Conservation (phyloP, 1,284 basidiomycete species). For the Neotropicomus parvogracilis region DNA sequence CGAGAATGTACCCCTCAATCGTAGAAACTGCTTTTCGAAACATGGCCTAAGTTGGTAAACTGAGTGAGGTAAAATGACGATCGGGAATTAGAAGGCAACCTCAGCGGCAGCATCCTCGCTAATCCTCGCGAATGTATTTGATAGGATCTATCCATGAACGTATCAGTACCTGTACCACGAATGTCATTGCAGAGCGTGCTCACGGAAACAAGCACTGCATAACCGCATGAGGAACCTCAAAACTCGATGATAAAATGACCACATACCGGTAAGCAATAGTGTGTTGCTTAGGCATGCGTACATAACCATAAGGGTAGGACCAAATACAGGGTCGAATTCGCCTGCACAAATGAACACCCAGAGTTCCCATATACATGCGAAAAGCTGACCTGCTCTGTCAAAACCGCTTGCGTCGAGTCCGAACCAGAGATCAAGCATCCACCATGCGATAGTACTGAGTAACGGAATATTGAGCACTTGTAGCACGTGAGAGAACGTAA, state of each 20-base stretch:
- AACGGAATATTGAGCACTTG: constrained; percentile 5
- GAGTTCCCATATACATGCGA: not conserved
- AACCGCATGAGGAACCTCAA: constrained; percentile 2
- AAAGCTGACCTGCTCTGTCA: constrained; percentile 64
- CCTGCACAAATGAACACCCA: constrained; percentile 37
- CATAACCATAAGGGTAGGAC: constrained; percentile 82
- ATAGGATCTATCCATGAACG: constrained; percentile 65
- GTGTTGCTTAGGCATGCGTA: constrained; percentile 90
- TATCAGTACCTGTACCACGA: not conserved
- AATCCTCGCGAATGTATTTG: constrained; percentile 90
- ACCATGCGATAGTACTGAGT: constrained; percentile 73
- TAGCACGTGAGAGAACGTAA: not conserved
- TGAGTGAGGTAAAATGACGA: not conserved
- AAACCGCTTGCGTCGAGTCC: constrained; percentile 88
- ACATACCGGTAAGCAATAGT: constrained; percentile 70
- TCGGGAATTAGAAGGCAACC: constrained; percentile 38
- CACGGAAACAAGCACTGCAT: constrained; percentile 72
- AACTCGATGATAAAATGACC: constrained; percentile 4
- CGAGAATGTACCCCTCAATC: constrained; percentile 68
- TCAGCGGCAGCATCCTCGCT: constrained; percentile 90
- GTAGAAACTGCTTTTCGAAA: constrained; percentile 88
- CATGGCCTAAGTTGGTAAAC: constrained; percentile 63
- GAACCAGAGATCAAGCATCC: constrained; percentile 88
- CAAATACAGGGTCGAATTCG: constrained; percentile 78
- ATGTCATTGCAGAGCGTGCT: constrained; percentile 22